Evolutionary conservation across 2,329 filamentous ascomycete species (phyloP).

Genomic region (Cercospora zeae-maydis): DNA sequence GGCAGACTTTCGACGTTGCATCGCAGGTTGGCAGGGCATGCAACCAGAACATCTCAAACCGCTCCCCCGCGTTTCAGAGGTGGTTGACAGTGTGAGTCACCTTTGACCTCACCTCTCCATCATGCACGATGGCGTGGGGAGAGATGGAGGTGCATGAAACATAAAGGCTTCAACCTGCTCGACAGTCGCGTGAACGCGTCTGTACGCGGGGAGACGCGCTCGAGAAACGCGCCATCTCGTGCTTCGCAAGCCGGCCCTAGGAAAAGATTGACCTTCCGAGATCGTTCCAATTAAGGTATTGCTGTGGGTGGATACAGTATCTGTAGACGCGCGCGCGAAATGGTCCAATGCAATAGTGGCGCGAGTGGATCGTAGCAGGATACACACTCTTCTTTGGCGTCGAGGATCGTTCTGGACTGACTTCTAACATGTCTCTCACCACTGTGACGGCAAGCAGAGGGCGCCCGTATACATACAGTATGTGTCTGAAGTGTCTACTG

Average conservation of each 20-base stretch:
- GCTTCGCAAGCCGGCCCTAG: neutral
- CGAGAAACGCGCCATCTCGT: neutral
- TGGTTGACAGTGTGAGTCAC: slow-evolving; percentile 20
- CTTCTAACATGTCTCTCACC: too few relatives aligned
- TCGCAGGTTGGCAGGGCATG: slow-evolving; percentile 5
- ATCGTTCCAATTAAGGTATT: too few relatives aligned
- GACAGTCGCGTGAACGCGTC: neutral
- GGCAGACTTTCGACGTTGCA: slow-evolving; percentile 5
- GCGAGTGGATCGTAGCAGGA: too few relatives aligned
- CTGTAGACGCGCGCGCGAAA: slow-evolving; percentile 18
- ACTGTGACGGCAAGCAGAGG: too few relatives aligned
- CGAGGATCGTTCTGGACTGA: too few relatives aligned
- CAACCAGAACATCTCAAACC: slow-evolving; percentile 4
- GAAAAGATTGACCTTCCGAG: neutral
- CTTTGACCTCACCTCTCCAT: slow-evolving; percentile 13
- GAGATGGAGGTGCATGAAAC: neutral
- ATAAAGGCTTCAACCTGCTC: neutral
- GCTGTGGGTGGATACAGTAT: slow-evolving; percentile 1
- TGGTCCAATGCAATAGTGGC: neutral
- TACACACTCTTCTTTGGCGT: too few relatives aligned
- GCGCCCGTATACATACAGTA: too few relatives aligned
- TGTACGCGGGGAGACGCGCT: neutral
- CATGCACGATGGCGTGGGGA: neutral
- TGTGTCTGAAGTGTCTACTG: too few relatives aligned
- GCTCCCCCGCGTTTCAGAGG: slow-evolving; percentile 5